phyloP scores from a whole-genome alignment of 1,139 yeast genomes.

The Eremothecium gossypii region DNA sequence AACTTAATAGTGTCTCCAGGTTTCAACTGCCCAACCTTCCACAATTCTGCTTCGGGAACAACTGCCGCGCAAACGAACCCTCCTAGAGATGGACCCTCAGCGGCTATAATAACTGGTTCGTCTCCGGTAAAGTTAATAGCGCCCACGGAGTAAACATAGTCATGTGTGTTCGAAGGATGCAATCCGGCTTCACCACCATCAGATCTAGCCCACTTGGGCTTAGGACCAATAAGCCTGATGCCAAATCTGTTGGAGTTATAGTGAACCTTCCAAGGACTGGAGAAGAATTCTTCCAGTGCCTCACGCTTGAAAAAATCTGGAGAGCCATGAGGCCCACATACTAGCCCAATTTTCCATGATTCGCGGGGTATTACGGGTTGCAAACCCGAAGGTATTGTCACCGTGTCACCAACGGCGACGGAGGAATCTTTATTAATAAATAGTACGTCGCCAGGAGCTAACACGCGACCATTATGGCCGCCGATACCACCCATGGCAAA shows the following conservation, averaged over 20 bases:
- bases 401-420: slow-evolving; percentile 39
- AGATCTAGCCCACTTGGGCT: slow-evolving; percentile 92
- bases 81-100: slow-evolving; percentile 96
- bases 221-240: slow-evolving; percentile 88
- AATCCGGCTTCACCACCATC: slow-evolving; percentile 98
- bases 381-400: slow-evolving; percentile 44
- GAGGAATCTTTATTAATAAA: slow-evolving; percentile 73
- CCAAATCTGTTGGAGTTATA: slow-evolving; percentile 96
- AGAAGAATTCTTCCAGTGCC: slow-evolving; percentile 64
- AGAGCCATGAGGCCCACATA: slow-evolving; percentile 96
- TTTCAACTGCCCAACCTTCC: slow-evolving; percentile 96
- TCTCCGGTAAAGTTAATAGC: slow-evolving; percentile 97
- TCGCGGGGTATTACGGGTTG: slow-evolving; percentile 49
- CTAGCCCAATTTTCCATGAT: slow-evolving; percentile 82
- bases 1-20: slow-evolving; percentile 85
- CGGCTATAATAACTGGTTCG: slow-evolving; percentile 91
- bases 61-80: slow-evolving; percentile 97
- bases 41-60: slow-evolving; percentile 90
- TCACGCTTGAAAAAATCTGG: slow-evolving; percentile 88
- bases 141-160: slow-evolving; percentile 91
- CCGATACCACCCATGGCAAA: slow-evolving; percentile 93
- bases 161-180: slow-evolving; percentile 97
- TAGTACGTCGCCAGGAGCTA: slow-evolving; percentile 86
- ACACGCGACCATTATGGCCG: slow-evolving; percentile 85
- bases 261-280: slow-evolving; percentile 83